Evolutionary conservation across 352 stramenopile genomes (phyloP).

Genomic region (Phytophthora sansomeana): DNA sequence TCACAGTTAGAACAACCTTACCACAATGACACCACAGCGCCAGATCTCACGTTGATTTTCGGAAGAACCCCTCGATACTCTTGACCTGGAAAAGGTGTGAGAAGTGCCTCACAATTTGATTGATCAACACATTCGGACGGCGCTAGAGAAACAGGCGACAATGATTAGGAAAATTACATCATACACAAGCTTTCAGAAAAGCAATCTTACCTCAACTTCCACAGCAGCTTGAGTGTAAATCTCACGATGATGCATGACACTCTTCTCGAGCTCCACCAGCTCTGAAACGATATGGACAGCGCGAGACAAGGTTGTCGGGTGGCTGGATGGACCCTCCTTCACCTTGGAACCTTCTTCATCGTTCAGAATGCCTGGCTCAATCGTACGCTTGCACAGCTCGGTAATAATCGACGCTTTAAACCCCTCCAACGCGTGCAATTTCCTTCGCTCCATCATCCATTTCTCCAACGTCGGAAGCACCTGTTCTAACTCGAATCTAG

Average conservation of each 20-base stretch:
- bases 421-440: constrained; percentile 65
- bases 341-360: constrained; percentile 21
- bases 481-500: constrained; percentile 68
- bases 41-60: constrained; percentile 84
- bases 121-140: constrained; percentile 80
- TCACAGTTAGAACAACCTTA: constrained; percentile 1
- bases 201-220: constrained; percentile 70
- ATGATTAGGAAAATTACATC: constrained; percentile 8
- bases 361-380: constrained; percentile 51
- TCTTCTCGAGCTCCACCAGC: constrained; percentile 86
- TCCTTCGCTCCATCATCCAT: constrained; percentile 68
- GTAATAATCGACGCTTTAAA: constrained; percentile 69
- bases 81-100: constrained; percentile 89
- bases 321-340: constrained; percentile 16
- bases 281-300: constrained; percentile 79
- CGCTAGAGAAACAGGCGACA: constrained; percentile 42
- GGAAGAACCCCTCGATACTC: constrained; percentile 89
- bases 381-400: constrained; percentile 67
- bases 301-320: constrained; percentile 56
- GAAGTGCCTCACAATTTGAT: constrained; percentile 90
- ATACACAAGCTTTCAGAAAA: neutral
- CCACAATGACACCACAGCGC: neutral
- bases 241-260: constrained; percentile 78
- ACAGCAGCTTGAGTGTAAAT: constrained; percentile 83
- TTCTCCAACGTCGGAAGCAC: constrained; percentile 76